These are phyloP conservation scores for Podaxis sp. DNA, from an alignment of 768 basidiomycete species.

Conservation along the genomic window DNA sequence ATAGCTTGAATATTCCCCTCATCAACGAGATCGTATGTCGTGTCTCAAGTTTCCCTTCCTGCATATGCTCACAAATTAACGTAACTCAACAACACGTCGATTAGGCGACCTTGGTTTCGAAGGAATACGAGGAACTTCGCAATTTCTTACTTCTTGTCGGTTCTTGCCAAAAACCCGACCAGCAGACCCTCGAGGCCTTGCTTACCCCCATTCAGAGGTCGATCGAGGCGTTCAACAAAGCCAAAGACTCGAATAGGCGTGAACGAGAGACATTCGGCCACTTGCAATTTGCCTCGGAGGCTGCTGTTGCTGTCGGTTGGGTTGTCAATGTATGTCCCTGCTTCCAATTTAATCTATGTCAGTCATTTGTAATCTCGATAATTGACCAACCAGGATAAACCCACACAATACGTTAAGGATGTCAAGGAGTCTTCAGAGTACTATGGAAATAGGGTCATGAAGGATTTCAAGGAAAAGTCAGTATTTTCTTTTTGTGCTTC, in stretches of 20 bases:
- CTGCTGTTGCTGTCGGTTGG: slow-evolving; percentile 82
- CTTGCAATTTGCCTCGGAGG: slow-evolving; percentile 78
- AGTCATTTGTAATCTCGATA: neutral
- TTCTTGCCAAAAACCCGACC: slow-evolving; percentile 76
- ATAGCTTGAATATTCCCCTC: slow-evolving; percentile 59
- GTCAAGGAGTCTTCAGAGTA: slow-evolving; percentile 84
- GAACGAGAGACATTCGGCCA: slow-evolving; percentile 82
- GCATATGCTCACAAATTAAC: neutral
- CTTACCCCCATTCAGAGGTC: slow-evolving; percentile 66
- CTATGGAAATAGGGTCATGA: slow-evolving; percentile 86
- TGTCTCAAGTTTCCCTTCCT: neutral
- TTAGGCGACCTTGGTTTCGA: slow-evolving; percentile 66
- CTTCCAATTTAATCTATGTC: neutral
- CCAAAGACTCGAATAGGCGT: slow-evolving; percentile 78
- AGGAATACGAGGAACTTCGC: slow-evolving; percentile 65
- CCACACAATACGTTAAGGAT: slow-evolving; percentile 73
- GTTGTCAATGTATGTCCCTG: slow-evolving; percentile 63
- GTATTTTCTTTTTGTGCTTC: slow-evolving; percentile 19
- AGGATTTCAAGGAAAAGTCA: slow-evolving; percentile 91
- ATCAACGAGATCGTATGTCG: slow-evolving; percentile 74
- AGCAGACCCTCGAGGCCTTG: slow-evolving; percentile 49
- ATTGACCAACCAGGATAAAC: slow-evolving; percentile 54
- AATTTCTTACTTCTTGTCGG: slow-evolving; percentile 62
- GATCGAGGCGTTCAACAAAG: slow-evolving; percentile 71
- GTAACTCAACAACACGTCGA: neutral